Evolutionary conservation across 805 yeast genomes (phyloP).

Genomic region (Saccharomycopsis sp.): DNA sequence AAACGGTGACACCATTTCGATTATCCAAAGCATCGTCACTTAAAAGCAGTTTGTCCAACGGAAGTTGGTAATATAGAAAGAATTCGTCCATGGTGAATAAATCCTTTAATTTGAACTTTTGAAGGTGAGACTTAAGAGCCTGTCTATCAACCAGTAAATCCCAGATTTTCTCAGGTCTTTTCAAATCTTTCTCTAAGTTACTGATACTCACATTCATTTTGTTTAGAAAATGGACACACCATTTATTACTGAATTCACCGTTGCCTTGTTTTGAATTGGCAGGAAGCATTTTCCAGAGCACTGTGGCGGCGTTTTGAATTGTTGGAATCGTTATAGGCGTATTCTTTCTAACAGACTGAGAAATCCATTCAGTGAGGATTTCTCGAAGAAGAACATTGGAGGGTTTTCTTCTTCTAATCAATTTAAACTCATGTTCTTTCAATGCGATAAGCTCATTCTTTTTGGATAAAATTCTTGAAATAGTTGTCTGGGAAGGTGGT

Average conservation of each 20-base stretch:
- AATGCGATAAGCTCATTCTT: constrained; percentile 44
- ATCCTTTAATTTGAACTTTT: constrained; percentile 40
- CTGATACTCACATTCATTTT: constrained; percentile 44
- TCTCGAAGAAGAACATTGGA: constrained; percentile 44
- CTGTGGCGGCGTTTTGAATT: constrained; percentile 51
- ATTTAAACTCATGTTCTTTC: constrained; percentile 42
- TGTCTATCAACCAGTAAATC: constrained; percentile 43
- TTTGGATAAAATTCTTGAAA: constrained; percentile 49
- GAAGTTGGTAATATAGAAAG: constrained; percentile 48
- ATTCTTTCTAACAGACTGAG: constrained; percentile 58
- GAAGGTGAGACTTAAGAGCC: constrained; percentile 37
- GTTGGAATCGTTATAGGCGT: constrained; percentile 58
- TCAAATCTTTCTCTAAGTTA: constrained; percentile 37
- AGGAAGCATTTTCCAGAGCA: constrained; percentile 56
- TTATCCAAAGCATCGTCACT: constrained; percentile 29
- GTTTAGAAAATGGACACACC: constrained; percentile 44
- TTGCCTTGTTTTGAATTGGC: constrained; percentile 47
- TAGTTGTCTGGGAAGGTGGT: constrained; percentile 61
- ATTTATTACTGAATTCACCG: constrained; percentile 55
- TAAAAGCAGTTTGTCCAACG: constrained; percentile 47
- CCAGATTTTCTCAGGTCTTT: constrained; percentile 48
- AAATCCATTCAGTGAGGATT: constrained; percentile 61
- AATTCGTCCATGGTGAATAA: constrained; percentile 55
- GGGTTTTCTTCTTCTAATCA: constrained; percentile 44
- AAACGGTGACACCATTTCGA: constrained; percentile 39